Conservation (phyloP, 129 eudicot species). For the Mikania micrantha region DNA sequence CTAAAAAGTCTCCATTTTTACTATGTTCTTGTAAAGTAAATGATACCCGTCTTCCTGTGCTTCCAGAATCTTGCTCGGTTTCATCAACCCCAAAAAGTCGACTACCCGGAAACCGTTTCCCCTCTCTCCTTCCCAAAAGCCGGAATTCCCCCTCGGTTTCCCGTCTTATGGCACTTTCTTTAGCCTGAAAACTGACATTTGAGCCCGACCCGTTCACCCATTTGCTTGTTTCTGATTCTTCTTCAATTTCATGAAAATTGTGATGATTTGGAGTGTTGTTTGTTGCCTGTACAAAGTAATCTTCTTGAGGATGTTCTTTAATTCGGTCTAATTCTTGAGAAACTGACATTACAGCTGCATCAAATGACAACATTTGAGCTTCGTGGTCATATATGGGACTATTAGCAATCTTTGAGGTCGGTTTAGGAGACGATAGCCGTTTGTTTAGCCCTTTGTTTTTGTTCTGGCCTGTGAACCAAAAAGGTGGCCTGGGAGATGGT, state of each 20-base stretch:
- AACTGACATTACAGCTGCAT: slow-evolving; percentile 93
- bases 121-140: slow-evolving; percentile 84
- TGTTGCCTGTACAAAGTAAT: slow-evolving; percentile 21
- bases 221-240: slow-evolving; percentile 50
- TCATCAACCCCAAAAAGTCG: slow-evolving; percentile 79
- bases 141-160: slow-evolving; percentile 98
- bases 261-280: slow-evolving; percentile 28
- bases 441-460: no score
- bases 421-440: slow-evolving; percentile 64
- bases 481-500: slow-evolving; percentile 72
- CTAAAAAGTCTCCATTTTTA: slow-evolving; percentile 46
- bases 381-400: slow-evolving; percentile 56
- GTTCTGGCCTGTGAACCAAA: slow-evolving; percentile 75
- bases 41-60: slow-evolving; percentile 82
- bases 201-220: slow-evolving; percentile 49
- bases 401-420: slow-evolving; percentile 42
- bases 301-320: slow-evolving; percentile 57
- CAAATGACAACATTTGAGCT: slow-evolving; percentile 69
- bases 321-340: slow-evolving; percentile 70
- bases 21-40: slow-evolving; percentile 64
- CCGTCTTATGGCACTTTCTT: slow-evolving; percentile 88
- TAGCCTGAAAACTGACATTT: slow-evolving; percentile 40
- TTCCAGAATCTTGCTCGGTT: slow-evolving; percentile 35
- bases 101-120: slow-evolving; percentile 59
- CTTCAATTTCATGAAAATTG: slow-evolving; percentile 45